Evolutionary conservation across 495 filamentous ascomycete genomes (phyloP).

Genomic region (Penicillium lagena): DNA sequence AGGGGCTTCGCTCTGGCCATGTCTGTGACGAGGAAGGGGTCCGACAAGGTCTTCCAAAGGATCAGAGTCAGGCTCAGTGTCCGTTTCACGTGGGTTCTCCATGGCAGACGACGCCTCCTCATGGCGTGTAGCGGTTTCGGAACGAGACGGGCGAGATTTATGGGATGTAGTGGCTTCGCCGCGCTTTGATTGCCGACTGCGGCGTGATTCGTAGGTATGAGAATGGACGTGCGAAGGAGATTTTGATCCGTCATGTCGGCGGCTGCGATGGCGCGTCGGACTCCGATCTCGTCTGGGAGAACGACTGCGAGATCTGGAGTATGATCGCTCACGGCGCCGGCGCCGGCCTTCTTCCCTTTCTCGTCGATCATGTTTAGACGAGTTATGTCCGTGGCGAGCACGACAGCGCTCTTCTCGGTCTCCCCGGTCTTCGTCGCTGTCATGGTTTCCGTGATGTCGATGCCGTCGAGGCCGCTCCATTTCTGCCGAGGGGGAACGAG

Average conservation of each 20-base stretch:
- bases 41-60: conserved; percentile 76
- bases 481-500: conserved; percentile 21
- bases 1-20: conserved; percentile 17
- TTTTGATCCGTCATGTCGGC: conserved; percentile 20
- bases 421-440: conserved; percentile 13
- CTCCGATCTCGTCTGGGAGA: conserved; percentile 22
- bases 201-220: conserved; percentile 8
- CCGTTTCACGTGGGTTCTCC: conserved; percentile 4
- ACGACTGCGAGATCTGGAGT: conserved; percentile 29
- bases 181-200: conserved; percentile 3
- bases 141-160: conserved; percentile 6
- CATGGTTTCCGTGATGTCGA: conserved; percentile 16
- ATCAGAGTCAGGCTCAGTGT: conserved; percentile 53
- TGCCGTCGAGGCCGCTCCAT: conserved; percentile 24
- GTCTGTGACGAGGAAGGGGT: conserved; percentile 55
- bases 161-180: conserved; percentile 2
- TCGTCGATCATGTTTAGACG: conserved; percentile 13
- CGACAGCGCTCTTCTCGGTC: conserved; percentile 14
- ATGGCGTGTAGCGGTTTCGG: not conserved
- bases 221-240: conserved; percentile 25
- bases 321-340: conserved; percentile 14
- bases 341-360: conserved; percentile 8
- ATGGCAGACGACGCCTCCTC: not conserved
- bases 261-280: conserved; percentile 14
- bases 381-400: conserved; percentile 1